Evolutionary conservation across 1,284 basidiomycete species (phyloP), one percentile per base, ranked within the genome.

Genomic region (Apiotrichum akiyoshidainum): DNA sequence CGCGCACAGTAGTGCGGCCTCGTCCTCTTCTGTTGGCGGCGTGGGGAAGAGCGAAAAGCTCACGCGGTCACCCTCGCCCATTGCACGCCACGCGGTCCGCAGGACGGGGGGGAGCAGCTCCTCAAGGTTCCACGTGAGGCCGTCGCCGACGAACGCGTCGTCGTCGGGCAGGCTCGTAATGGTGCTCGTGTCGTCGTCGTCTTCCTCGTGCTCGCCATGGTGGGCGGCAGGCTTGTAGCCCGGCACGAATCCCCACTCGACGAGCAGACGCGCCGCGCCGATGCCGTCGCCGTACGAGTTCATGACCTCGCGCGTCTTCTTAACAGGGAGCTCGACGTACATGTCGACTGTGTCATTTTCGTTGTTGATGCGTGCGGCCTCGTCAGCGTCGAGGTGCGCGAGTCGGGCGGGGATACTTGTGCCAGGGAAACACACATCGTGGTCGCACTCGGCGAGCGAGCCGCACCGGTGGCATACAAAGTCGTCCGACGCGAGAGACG

Each of bases 381-480:
- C 66, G 1, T 34, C 26, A 0, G 64, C 55, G 4, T 56, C 54
- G 5, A 77, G 60, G 57, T 73, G 70, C 1, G 55, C 45, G 8
- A 77, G 60, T 2, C 76, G 58, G 1, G 41, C 39, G 0, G 68
- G 62, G 3, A 66, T 50, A 46, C 50, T 21, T 6, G 19, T 17
- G 5, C 47, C 12, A n/a, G 46, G 33, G 26, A 37, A 5, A 59
- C 51, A 19, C 5, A 66, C 64, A 71, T 94, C 92, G 73, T 95
- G 92, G 14, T 75, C 66, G 69, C 92, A 96, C 69, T 85, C 82
- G 7, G 79, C 68, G 9, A 92, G 73, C 2, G 87, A 86, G 14
- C 92, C 92, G 70, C 92, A 96, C 51, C 79, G 76, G 17, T 84
- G 80, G 70, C 92, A 95, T 16, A 94, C 92, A 73, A 88, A 85